A percentile compares a stretch with the other conserved stretches of the same genome.
Evolutionary conservation across 306 rosid species (phyloP).

Genomic region (Acacia melanoxylon): DNA sequence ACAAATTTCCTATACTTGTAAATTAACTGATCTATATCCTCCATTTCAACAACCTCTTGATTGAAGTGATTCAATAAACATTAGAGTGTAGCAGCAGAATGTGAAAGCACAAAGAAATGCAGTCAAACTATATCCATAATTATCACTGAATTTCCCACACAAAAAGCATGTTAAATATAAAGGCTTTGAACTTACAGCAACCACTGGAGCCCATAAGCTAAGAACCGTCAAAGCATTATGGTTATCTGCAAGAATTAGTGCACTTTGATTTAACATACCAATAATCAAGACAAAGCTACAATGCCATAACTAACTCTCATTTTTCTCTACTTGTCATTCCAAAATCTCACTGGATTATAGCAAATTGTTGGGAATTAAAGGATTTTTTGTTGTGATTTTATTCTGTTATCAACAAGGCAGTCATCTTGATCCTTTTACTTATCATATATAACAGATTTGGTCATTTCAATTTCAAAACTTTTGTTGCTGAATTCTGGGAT

Average conservation of each 20-base stretch:
- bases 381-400: neutral
- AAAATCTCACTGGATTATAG: neutral
- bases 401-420: neutral
- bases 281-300: conserved; percentile 22
- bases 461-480: neutral
- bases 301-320: neutral
- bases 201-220: conserved; percentile 85
- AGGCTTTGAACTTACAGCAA: conserved; percentile 58
- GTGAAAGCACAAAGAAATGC: neutral
- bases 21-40: neutral
- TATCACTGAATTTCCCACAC: neutral
- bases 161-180: neutral
- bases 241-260: conserved; percentile 62
- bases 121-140: neutral
- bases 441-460: neutral
- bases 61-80: neutral
- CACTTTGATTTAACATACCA: conserved; percentile 17
- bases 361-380: neutral
- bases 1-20: neutral
- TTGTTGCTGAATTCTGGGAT: neutral
- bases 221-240: conserved; percentile 71
- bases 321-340: neutral
- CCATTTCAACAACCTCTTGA: conserved; percentile 18
- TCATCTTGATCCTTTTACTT: neutral
- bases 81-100: neutral